Percentiles rank a stretch among this genome's conserved stretches.
These are phyloP conservation scores for Pseudogymnoascus sp. DNA, from an alignment of 2,329 filamentous ascomycete genomes.

Conservation along the genomic window DNA sequence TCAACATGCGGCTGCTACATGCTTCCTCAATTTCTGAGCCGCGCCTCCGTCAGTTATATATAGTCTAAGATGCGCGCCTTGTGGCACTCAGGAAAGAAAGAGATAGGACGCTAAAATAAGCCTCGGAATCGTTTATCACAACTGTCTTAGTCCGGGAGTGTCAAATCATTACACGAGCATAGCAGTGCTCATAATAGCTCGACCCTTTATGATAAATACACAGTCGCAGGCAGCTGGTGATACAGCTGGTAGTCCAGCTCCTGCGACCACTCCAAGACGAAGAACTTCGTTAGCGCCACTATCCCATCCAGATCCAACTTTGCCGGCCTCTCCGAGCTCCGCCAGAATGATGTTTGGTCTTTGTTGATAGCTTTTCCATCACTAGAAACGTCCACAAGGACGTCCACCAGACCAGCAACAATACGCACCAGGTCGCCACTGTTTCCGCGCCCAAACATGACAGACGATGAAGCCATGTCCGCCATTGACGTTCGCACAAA, in stretches of 20 bases:
- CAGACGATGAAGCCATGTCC: conserved; percentile 24
- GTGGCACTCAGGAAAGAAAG: neutral
- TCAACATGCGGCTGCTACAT: too few species aligned
- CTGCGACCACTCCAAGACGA: conserved; percentile 31
- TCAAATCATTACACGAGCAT: neutral
- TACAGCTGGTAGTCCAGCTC: conserved; percentile 33
- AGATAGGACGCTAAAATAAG: neutral
- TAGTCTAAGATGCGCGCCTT: neutral
- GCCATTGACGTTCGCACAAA: conserved; percentile 27
- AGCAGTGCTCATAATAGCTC: neutral
- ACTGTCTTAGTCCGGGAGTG: neutral
- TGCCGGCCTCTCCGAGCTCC: neutral
- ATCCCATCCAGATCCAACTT: conserved; percentile 21
- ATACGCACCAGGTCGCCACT: conserved; percentile 29
- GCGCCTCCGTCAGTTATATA: neutral
- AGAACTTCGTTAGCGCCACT: conserved; percentile 29
- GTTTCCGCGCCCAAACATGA: conserved; percentile 27
- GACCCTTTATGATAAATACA: neutral
- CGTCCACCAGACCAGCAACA: conserved; percentile 24
- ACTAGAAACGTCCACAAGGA: neutral
- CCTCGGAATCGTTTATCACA: neutral
- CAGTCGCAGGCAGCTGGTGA: conserved; percentile 25
- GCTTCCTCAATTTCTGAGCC: too few species aligned
- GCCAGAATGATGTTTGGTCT: conserved; percentile 10
- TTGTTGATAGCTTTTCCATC: conserved; percentile 15